phyloP scores from a whole-genome alignment of 2,329 filamentous ascomycete species.

The Teratosphaeria epicoccoides region DNA sequence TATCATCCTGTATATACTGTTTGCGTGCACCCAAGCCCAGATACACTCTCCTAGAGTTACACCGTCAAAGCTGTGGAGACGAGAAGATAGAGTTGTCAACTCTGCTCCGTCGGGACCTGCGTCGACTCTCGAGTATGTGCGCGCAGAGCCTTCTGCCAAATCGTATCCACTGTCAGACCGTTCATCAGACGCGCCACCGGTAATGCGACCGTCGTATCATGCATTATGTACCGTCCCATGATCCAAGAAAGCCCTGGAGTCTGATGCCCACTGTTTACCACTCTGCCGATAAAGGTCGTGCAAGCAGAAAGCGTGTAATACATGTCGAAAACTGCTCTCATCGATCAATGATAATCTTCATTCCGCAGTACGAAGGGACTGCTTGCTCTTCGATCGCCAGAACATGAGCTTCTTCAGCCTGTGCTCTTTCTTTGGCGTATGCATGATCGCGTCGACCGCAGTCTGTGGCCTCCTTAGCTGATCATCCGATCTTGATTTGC shows the following conservation, averaged over 20 bases:
- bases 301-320: not conserved
- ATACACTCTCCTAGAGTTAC: not conserved
- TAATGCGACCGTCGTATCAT: not conserved
- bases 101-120: not conserved
- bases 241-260: not conserved
- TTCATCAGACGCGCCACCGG: not conserved
- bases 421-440: constrained; percentile 53
- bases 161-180: not conserved
- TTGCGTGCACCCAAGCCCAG: not conserved
- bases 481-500: constrained; percentile 60
- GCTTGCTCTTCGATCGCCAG: constrained; percentile 51
- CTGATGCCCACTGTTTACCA: not conserved
- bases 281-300: not conserved
- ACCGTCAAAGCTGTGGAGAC: not conserved
- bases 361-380: constrained; percentile 2
- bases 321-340: not conserved
- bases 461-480: constrained; percentile 36
- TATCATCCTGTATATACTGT: not conserved
- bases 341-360: not conserved
- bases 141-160: not conserved
- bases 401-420: constrained; percentile 68
- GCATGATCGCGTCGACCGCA: constrained; percentile 19
- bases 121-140: not conserved
- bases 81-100: not conserved
- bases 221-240: not conserved